phyloP scores from a whole-genome alignment of 352 stramenopile genomes.

The Ophiocytium majus region DNA sequence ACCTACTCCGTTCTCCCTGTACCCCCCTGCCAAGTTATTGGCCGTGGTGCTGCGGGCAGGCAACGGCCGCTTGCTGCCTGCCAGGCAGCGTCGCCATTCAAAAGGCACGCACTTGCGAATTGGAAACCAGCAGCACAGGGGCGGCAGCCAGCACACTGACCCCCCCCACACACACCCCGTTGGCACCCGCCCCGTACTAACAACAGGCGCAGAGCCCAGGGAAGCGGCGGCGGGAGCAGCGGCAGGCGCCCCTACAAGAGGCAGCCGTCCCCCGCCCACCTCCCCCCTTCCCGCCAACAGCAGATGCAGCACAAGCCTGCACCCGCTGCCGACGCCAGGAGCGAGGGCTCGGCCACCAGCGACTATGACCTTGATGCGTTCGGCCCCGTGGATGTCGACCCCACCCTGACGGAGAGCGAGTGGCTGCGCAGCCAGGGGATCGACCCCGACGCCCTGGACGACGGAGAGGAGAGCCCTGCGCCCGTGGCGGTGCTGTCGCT shows the following conservation, averaged over 20 bases:
- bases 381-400: constrained; percentile 33
- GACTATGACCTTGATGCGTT: constrained; percentile 13
- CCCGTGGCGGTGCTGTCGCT: constrained; percentile 39
- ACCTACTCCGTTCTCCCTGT: too few species aligned
- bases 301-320: neutral
- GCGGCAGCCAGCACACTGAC: neutral
- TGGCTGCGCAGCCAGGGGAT: constrained; percentile 34
- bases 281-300: too few species aligned
- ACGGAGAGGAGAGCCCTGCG: neutral
- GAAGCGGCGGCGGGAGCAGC: constrained; percentile 9
- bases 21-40: neutral
- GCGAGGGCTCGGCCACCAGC: neutral
- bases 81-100: neutral
- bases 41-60: neutral
- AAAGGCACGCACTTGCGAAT: neutral
- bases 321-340: neutral
- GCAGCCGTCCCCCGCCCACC: neutral
- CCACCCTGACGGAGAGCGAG: constrained; percentile 51
- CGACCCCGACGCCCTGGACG: constrained; percentile 29
- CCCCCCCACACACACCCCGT: neutral
- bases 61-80: neutral
- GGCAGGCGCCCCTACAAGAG: neutral
- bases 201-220: neutral
- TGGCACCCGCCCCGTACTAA: neutral
- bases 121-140: neutral